phyloP scores from a whole-genome alignment of 805 yeast species.

The Wickerhamiella sorbophila region DNA sequence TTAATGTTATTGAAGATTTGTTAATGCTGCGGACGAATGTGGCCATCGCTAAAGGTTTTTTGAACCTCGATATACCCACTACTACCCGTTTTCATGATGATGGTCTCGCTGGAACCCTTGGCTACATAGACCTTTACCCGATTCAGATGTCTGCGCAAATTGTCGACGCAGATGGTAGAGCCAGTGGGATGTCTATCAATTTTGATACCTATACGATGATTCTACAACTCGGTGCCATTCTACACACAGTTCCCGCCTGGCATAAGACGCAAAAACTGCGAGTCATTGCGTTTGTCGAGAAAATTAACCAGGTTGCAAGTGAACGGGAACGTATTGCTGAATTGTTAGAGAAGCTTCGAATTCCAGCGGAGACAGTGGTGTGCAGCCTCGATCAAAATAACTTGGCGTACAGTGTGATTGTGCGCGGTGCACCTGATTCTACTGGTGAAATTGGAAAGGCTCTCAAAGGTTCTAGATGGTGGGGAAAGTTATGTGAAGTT shows the following conservation, averaged over 20 bases:
- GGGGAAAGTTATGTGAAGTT: conserved; percentile 53
- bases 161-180: conserved; percentile 46
- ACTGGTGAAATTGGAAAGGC: conserved; percentile 35
- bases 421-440: conserved; percentile 44
- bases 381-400: conserved; percentile 44
- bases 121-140: conserved; percentile 80
- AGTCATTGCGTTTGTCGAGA: conserved; percentile 83
- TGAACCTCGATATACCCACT: conserved; percentile 47
- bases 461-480: conserved; percentile 67
- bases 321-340: conserved; percentile 50
- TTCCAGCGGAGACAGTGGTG: conserved; percentile 68
- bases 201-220: conserved; percentile 93
- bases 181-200: conserved; percentile 65
- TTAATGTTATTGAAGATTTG: conserved; percentile 79
- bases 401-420: conserved; percentile 56
- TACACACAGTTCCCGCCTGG: conserved; percentile 92
- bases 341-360: conserved; percentile 62
- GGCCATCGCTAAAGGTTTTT: conserved; percentile 86
- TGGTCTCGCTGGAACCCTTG: conserved; percentile 22
- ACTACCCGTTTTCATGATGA: conserved; percentile 17
- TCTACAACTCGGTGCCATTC: conserved; percentile 82
- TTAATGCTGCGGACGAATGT: conserved; percentile 79
- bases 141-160: conserved; percentile 90
- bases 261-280: conserved; percentile 57
- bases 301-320: conserved; percentile 48